Evolutionary conservation across 257 asterid genomes (phyloP).

Genomic region (Solanum pimpinellifolium): DNA sequence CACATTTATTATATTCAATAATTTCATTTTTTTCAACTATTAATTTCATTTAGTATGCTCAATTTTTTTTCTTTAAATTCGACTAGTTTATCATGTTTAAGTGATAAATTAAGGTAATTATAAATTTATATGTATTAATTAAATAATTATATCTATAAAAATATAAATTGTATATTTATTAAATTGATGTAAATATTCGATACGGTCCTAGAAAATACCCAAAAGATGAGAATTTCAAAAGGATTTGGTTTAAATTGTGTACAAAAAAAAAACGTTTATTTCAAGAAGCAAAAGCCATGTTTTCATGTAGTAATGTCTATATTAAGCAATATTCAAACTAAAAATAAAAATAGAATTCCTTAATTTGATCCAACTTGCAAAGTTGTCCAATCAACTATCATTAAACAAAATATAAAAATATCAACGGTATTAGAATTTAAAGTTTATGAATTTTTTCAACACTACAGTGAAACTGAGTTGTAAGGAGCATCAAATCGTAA

Average conservation of each 20-base stretch:
- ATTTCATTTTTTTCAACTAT: background rate
- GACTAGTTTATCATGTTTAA: background rate
- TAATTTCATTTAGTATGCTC: background rate
- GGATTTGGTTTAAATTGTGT: background rate
- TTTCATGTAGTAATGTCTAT: background rate
- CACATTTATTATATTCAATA: too few relatives aligned
- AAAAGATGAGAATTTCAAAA: background rate
- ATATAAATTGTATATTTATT: background rate
- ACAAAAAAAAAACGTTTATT: background rate
- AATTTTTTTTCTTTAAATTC: too few relatives aligned
- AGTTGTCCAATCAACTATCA: background rate
- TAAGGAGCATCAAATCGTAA: background rate
- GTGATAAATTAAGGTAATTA: background rate
- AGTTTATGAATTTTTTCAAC: background rate
- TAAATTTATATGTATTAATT: too few relatives aligned
- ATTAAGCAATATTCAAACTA: background rate
- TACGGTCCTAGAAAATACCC: background rate
- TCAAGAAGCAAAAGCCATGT: background rate
- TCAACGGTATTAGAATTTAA: background rate
- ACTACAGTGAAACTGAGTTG: background rate
- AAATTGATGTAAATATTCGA: background rate
- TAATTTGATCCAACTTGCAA: background rate
- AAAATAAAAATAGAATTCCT: background rate
- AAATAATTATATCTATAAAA: background rate
- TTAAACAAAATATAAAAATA: background rate